Evolutionary conservation across 768 basidiomycete genomes (phyloP), one percentile per base, ranked within the genome.

Genomic region (Lactarius pseudohatsudake): DNA sequence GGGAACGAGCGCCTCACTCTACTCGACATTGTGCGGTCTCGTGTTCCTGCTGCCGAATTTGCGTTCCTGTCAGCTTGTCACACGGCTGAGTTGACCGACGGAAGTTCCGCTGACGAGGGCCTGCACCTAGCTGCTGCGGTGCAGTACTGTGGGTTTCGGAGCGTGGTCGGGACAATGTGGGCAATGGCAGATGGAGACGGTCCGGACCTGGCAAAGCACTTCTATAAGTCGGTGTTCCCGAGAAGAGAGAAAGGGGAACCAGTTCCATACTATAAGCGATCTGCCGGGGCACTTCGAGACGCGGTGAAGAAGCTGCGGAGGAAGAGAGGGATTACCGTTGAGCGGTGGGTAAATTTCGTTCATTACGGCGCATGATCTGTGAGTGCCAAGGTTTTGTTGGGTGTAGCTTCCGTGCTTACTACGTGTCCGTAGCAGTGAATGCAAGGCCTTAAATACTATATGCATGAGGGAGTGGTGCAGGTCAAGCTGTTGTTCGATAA

Each of bases 311-410:
- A 56, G 28, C 30, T 56, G 30, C 28, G 55, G 55, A 34, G 11
- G 16, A 61, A 28, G 45, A 34, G 36, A 43, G 54, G 38, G 6
- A 9, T 62, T 6, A 10, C 62, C 54, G 2, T 45, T 0, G 62
- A 62, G 28, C 40, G 40, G 28, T 62, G 53, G 22, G 50, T 53
- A 50, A 40, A 62, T 41, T 62, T 62, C 9, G 61, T 62, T 38
- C 61, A 62, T 50, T 50, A 50, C n/a, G 47, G 47, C 0, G 50
- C 22, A 26, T 53, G 22, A 53, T 15, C 50, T 7, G 22, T 53
- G 50, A 53, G 50, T 53, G 1, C 2, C 13, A 7, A 5, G 22
- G 11, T 13, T 53, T 26, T 50, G 22, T 26, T 53, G 13, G 50
- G 13, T 13, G 22, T 26, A 5, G 13, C 22, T 26, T 15, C 6